A percentile compares a stretch with the other conserved stretches of the same genome.
Conservation (phyloP, 108 stramenopile genomes). For the Pseudonitzschia pungens region DNA sequence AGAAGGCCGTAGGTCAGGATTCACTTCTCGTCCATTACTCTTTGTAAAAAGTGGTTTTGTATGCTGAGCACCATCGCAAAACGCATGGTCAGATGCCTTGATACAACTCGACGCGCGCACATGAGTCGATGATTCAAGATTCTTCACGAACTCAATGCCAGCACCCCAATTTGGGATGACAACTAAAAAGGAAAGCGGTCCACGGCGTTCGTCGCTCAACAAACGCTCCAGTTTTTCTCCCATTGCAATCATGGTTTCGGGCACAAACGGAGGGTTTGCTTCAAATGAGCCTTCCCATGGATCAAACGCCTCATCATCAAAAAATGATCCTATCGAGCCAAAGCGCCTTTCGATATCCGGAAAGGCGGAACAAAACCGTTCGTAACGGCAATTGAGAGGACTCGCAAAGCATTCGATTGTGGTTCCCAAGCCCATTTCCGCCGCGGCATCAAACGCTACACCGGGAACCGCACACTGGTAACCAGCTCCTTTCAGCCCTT, state of each 20-base stretch:
- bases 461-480: conserved; percentile 62
- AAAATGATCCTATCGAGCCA: conserved; percentile 58
- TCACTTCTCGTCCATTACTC: not conserved
- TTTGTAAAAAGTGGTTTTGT: conserved; percentile 1
- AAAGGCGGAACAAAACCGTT: conserved; percentile 53
- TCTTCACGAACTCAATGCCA: conserved; percentile 60
- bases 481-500: conserved; percentile 49
- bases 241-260: conserved; percentile 58
- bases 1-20: conserved; percentile 23
- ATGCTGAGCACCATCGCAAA: conserved; percentile 75
- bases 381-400: conserved; percentile 61
- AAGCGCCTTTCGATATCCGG: conserved; percentile 59
- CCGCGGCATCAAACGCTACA: conserved; percentile 48
- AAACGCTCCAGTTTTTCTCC: conserved; percentile 26
- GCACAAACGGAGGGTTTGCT: conserved; percentile 63
- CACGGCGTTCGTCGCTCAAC: conserved; percentile 19
- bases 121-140: conserved; percentile 44
- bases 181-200: conserved; percentile 76
- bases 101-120: conserved; percentile 44
- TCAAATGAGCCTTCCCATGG: conserved; percentile 44
- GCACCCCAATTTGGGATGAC: conserved; percentile 80
- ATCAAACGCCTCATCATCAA: conserved; percentile 31
- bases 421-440: conserved; percentile 20
- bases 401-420: conserved; percentile 71
- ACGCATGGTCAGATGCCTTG: conserved; percentile 63